Evolutionary conservation across 495 filamentous ascomycete species (phyloP), one percentile per base, ranked within the genome.

Genomic region (Penicillium ochrochloron): DNA sequence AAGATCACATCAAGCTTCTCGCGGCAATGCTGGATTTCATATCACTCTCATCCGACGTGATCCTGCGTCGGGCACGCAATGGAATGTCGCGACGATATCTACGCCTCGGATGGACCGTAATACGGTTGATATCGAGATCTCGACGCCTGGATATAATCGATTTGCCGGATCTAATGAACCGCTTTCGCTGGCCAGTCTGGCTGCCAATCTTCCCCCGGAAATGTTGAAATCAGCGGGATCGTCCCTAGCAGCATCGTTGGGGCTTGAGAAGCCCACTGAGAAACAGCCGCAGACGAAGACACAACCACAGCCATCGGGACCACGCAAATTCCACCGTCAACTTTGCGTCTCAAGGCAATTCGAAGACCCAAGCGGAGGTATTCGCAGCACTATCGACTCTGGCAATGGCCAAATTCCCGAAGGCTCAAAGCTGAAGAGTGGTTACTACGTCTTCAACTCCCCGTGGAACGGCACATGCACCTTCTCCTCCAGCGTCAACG

Each of bases 41-140:
- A 84, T 97, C 34, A 96, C 91, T 0, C 78, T 99, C 14, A 97
- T 99, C 58, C 90, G 95, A 15, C 90, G 95, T 37, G 92, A 97
- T 76, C 90, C 92, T 3, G 80, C 85, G 1, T 89, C 89, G 29
- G 88, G 89, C 12, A 84, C 82, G 42, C 95, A 99, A 73, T 97
- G 92, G 92, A 97, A 97, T 67, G 88, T 97, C 31, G 93, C 90
- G 6, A 90, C 79, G 46, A 86, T 97, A 44, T 81, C 82, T 23
- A 85, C 80, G 5, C 66, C 74, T 5, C 68, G 64, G 19, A 61
- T 71, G 58, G 74, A 81, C 51, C 70, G 60, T 31, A 75, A 72
- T 59, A 61, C 73, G 3, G 76, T 90, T 52, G 79, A 85, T 67
- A 83, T 93, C 50, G 86, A 90, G 8, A 84, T 87, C 25, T 80